phyloP scores from a whole-genome alignment of 2,329 filamentous ascomycete species.

The Gnomoniopsis sp. region DNA sequence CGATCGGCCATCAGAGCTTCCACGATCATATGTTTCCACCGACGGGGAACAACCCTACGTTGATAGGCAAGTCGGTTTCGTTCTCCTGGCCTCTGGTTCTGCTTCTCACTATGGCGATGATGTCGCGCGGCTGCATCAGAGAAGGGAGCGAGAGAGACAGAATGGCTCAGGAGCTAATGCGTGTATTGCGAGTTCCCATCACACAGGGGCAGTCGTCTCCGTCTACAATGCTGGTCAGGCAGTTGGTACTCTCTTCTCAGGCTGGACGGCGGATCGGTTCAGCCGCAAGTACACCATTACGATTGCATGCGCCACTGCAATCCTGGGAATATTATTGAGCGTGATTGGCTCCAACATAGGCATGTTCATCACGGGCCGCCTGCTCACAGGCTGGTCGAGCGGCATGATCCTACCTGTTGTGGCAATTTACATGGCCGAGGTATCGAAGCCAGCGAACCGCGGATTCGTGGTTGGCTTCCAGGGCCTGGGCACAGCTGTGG shows the following conservation, averaged over 20 bases:
- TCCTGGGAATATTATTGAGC: slow-evolving; percentile 1
- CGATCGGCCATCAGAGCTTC: slow-evolving; percentile 29
- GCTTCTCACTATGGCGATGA: background rate
- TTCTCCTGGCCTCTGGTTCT: no score
- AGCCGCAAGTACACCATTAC: slow-evolving; percentile 33
- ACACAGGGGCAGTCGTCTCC: slow-evolving; percentile 30
- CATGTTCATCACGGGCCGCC: slow-evolving; percentile 28
- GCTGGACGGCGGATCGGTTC: slow-evolving; percentile 31
- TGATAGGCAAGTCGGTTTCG: slow-evolving; percentile 17
- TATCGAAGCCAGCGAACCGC: slow-evolving; percentile 24
- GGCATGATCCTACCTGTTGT: slow-evolving; percentile 23
- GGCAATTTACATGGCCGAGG: slow-evolving; percentile 27
- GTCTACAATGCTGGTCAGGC: slow-evolving; percentile 31
- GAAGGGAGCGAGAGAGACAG: no score
- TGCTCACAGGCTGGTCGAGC: slow-evolving; percentile 23
- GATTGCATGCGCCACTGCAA: slow-evolving; percentile 23
- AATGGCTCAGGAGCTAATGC: no score
- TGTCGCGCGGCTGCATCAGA: no score
- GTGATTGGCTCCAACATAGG: slow-evolving; percentile 9
- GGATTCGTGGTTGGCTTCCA: slow-evolving; percentile 26
- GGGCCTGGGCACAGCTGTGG: slow-evolving; percentile 32
- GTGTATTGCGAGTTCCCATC: no score
- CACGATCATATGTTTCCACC: slow-evolving; percentile 30
- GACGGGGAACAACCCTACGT: slow-evolving; percentile 22
- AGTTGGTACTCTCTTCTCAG: slow-evolving; percentile 27